Evolutionary conservation across 1,284 basidiomycete species (phyloP).

Genomic region (Austroboletus niveus): DNA sequence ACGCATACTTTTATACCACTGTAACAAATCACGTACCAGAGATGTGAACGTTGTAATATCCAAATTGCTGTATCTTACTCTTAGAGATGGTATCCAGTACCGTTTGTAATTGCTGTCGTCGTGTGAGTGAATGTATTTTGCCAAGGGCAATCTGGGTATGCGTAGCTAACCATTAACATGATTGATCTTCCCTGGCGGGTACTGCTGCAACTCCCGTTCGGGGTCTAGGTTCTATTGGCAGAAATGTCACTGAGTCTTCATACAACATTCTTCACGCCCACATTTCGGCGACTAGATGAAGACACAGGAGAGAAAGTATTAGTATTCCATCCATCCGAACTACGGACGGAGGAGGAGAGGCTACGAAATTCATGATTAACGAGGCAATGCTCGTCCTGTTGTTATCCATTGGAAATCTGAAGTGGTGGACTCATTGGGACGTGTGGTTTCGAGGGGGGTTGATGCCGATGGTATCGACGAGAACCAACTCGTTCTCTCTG

Average conservation of each 20-base stretch:
- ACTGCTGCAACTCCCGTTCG: too few relatives aligned
- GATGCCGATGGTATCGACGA: background rate
- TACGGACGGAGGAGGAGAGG: background rate
- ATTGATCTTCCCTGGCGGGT: too few relatives aligned
- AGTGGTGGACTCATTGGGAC: slow-evolving; percentile 69
- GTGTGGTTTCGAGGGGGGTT: slow-evolving; percentile 82
- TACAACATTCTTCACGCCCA: too few relatives aligned
- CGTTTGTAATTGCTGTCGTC: background rate
- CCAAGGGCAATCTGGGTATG: too few relatives aligned
- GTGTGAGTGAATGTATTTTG: background rate
- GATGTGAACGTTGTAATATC: slow-evolving; percentile 21
- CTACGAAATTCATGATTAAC: background rate
- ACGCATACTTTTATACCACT: slow-evolving; percentile 16
- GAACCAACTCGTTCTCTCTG: background rate
- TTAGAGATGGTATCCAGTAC: background rate
- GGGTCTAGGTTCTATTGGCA: too few relatives aligned
- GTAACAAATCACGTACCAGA: slow-evolving; percentile 8
- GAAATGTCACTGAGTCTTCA: too few relatives aligned
- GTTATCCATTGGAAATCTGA: slow-evolving; percentile 86
- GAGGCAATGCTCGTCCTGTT: slow-evolving; percentile 44
- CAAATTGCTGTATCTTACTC: slow-evolving; percentile 22
- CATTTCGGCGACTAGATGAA: too few relatives aligned
- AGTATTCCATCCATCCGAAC: slow-evolving; percentile 60
- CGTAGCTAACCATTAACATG: background rate
- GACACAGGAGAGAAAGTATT: too few relatives aligned